Percentiles rank a stretch among this genome's conserved stretches.
These are phyloP conservation scores for Inga leiocalycina DNA, from an alignment of 306 rosid genomes.

Conservation along the genomic window DNA sequence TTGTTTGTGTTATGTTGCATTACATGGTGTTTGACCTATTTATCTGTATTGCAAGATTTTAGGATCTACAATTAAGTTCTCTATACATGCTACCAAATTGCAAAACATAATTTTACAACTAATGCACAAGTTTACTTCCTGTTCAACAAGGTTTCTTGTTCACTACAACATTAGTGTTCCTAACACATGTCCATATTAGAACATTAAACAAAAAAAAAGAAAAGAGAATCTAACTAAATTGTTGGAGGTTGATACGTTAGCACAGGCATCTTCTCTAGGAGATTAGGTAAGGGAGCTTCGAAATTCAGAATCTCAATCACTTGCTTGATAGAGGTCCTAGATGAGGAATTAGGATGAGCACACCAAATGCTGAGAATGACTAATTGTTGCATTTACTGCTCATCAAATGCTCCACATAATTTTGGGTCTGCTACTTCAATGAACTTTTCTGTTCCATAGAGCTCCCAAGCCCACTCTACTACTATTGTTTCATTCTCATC, in stretches of 20 bases:
- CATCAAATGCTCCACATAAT: neutral
- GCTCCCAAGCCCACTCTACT: neutral
- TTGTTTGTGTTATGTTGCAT: too few species aligned
- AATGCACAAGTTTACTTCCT: neutral
- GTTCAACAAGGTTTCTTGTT: neutral
- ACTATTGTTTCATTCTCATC: neutral
- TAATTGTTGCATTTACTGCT: neutral
- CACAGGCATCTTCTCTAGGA: neutral
- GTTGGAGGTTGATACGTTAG: neutral
- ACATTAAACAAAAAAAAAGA: neutral
- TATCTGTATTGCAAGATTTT: neutral
- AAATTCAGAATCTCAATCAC: neutral
- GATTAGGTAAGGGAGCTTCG: neutral
- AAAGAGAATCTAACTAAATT: neutral
- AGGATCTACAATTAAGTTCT: neutral
- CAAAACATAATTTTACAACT: neutral
- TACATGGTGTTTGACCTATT: too few species aligned
- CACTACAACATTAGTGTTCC: neutral
- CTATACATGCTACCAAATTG: neutral
- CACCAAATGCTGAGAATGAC: neutral
- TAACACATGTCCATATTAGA: neutral
- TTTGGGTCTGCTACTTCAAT: conserved; percentile 4
- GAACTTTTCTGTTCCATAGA: neutral
- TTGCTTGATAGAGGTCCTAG: neutral
- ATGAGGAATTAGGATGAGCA: neutral